phyloP scores from a whole-genome alignment of 805 yeast genomes.

The Grigorovia humatica region DNA sequence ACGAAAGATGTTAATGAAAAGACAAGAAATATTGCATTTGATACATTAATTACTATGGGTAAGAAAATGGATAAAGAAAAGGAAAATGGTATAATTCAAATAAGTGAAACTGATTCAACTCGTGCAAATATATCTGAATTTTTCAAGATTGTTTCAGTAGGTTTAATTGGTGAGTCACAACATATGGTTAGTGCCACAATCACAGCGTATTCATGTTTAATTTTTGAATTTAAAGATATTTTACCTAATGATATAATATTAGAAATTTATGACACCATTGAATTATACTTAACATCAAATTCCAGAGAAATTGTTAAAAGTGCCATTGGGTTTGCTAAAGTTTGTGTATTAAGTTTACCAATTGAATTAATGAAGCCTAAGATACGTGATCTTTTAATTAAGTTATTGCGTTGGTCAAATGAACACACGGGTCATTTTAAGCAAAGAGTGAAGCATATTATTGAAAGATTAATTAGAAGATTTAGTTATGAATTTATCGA shows the following conservation, averaged over 20 bases:
- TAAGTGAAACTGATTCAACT: constrained; percentile 28
- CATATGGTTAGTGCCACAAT: constrained; percentile 97
- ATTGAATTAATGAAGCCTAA: constrained; percentile 61
- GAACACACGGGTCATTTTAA: constrained; percentile 95
- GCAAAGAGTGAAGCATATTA: constrained; percentile 81
- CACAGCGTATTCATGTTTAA: constrained; percentile 76
- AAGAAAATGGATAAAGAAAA: constrained; percentile 49
- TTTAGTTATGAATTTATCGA: constrained; percentile 86
- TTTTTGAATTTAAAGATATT: constrained; percentile 71
- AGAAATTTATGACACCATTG: constrained; percentile 80
- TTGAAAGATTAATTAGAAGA: constrained; percentile 83
- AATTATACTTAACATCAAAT: constrained; percentile 79
- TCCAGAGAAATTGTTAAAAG: constrained; percentile 91
- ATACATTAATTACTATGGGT: constrained; percentile 71
- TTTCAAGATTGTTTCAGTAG: constrained; percentile 91
- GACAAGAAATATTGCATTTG: constrained; percentile 73
- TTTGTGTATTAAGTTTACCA: constrained; percentile 74
- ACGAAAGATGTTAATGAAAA: constrained; percentile 92
- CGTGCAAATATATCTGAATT: constrained; percentile 67
- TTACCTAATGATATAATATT: constrained; percentile 49
- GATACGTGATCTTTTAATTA: constrained; percentile 53
- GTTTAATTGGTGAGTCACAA: constrained; percentile 85
- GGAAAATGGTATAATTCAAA: constrained; percentile 52
- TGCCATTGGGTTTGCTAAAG: constrained; percentile 89
- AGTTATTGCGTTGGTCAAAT: constrained; percentile 84